Evolutionary conservation across 164 flowering plant species (phyloP).

Genomic region (Magnolia sinica): DNA sequence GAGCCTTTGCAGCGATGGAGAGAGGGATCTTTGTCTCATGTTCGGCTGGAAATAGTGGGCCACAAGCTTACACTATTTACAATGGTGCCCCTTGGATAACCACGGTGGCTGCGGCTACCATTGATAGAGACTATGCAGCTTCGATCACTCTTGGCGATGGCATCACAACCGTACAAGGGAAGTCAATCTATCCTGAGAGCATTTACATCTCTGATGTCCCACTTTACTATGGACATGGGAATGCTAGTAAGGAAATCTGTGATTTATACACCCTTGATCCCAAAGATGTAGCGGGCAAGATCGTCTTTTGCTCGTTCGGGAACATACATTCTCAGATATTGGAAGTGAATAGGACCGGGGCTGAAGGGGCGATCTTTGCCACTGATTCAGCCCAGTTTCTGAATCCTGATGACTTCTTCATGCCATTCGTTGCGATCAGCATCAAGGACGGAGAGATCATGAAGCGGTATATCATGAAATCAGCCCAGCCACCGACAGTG

Average conservation of each 20-base stretch:
- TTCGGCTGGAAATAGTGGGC: no score
- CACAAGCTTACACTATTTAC: no score
- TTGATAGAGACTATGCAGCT: conserved; percentile 19
- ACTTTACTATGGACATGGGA: conserved; percentile 11
- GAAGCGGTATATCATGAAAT: background rate
- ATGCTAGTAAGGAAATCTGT: conserved; percentile 27
- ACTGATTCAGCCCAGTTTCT: conserved; percentile 13
- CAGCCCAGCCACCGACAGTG: conserved; percentile 1
- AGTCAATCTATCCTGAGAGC: conserved; percentile 31
- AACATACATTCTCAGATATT: conserved; percentile 1
- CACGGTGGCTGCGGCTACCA: conserved; percentile 7
- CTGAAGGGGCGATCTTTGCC: conserved; percentile 24
- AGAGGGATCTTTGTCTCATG: no score
- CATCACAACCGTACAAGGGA: conserved; percentile 14
- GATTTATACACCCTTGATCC: conserved; percentile 15
- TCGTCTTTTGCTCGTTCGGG: conserved; percentile 23
- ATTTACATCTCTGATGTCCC: conserved; percentile 16
- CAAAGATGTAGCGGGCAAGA: conserved; percentile 29
- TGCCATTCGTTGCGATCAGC: conserved; percentile 7
- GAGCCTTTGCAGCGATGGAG: no score
- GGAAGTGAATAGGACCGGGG: conserved; percentile 21
- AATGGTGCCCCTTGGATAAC: no score
- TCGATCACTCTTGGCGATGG: conserved; percentile 17
- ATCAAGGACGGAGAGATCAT: background rate
- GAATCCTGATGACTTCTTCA: background rate